These are phyloP conservation scores for Dysphania ambrosioides DNA, from an alignment of 148 eudicot genomes.

Conservation along the genomic window DNA sequence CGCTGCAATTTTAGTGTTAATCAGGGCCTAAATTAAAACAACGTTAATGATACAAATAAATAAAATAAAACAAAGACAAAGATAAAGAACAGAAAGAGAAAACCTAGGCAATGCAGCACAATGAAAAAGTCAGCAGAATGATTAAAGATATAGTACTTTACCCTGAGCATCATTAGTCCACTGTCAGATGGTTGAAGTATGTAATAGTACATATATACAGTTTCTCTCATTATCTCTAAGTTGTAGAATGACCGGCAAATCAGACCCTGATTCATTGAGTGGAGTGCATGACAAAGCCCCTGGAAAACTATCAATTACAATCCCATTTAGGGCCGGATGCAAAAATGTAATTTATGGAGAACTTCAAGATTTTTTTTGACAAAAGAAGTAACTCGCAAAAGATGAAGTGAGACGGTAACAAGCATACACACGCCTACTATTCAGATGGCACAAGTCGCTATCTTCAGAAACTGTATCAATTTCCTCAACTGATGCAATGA, in stretches of 20 bases:
- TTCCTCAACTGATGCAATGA: slow-evolving; percentile 57
- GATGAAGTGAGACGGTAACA: slow-evolving; percentile 17
- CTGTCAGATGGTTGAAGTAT: slow-evolving; percentile 72
- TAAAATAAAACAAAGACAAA: no score
- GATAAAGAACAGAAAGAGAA: no score
- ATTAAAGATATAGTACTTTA: slow-evolving; percentile 24
- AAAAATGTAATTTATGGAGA: slow-evolving; percentile 9
- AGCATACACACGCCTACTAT: slow-evolving; percentile 47
- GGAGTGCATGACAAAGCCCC: slow-evolving; percentile 59
- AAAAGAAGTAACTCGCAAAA: slow-evolving; percentile 8
- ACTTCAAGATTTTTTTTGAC: slow-evolving; percentile 10
- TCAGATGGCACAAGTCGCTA: slow-evolving; percentile 45
- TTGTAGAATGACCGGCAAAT: slow-evolving; percentile 74
- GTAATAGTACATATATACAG: slow-evolving; percentile 62
- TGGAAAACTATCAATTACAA: slow-evolving; percentile 53
- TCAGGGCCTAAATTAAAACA: slow-evolving; percentile 4
- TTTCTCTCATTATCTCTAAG: slow-evolving; percentile 54
- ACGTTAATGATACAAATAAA: no score
- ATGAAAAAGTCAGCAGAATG: not conserved
- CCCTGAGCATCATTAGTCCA: slow-evolving; percentile 76
- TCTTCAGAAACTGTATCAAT: slow-evolving; percentile 41
- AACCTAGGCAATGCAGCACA: slow-evolving; percentile 1
- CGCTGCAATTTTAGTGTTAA: slow-evolving; percentile 50
- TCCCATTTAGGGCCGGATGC: slow-evolving; percentile 15
- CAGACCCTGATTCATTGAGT: slow-evolving; percentile 68